Conservation (phyloP, 192 early-diverging fungal genomes). For the Powellomyces hirtus region DNA sequence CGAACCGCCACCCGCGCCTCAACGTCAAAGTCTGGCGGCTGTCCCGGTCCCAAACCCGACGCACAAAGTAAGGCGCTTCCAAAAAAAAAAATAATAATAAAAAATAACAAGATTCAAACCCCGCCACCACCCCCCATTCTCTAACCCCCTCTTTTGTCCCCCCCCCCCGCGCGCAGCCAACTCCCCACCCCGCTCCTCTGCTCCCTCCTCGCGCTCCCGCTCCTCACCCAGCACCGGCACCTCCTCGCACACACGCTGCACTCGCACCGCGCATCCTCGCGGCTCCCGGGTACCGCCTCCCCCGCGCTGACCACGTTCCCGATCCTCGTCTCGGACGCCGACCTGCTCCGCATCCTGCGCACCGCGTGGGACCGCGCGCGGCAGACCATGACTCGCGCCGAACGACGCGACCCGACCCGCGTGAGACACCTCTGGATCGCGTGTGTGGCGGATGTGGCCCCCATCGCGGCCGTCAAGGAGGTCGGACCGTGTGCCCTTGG, state of each 20-base stretch:
- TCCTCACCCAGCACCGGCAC: slow-evolving; percentile 44
- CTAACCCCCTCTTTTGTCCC: background rate
- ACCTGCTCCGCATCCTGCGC: slow-evolving; percentile 41
- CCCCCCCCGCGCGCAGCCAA: slow-evolving; percentile 21
- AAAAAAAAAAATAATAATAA: no score
- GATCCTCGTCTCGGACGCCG: slow-evolving; percentile 34
- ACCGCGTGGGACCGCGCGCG: slow-evolving; percentile 40
- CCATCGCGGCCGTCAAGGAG: background rate
- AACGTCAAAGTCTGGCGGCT: slow-evolving; percentile 48
- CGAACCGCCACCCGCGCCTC: slow-evolving; percentile 36
- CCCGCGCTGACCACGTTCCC: slow-evolving; percentile 43
- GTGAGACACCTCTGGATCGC: no score
- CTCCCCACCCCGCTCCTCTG: slow-evolving; percentile 43
- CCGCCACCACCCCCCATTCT: no score
- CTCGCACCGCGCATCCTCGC: slow-evolving; percentile 11
- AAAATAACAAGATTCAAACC: no score
- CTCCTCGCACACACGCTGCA: slow-evolving; percentile 39
- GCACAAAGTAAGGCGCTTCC: slow-evolving; percentile 46
- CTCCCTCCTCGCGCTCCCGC: slow-evolving; percentile 32
- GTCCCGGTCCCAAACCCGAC: slow-evolving; percentile 28
- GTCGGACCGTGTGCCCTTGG: background rate
- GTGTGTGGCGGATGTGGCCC: slow-evolving; percentile 20
- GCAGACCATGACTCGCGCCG: slow-evolving; percentile 13
- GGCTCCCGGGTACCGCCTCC: slow-evolving; percentile 5
- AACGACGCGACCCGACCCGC: no score